phyloP scores from a whole-genome alignment of 768 basidiomycete genomes.

The Tricholoma flavovirens region DNA sequence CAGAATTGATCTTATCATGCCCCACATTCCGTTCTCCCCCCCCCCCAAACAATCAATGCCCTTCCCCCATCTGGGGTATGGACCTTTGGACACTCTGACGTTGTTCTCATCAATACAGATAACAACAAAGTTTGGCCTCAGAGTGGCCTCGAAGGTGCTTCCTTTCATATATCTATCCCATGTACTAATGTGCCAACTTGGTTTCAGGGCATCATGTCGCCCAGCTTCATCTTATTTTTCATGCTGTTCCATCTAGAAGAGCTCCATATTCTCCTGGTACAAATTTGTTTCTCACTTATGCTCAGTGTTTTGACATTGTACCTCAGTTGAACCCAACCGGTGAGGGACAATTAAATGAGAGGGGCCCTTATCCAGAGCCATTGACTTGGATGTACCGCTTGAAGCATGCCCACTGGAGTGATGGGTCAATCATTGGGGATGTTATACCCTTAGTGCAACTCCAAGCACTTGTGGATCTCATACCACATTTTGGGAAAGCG shows the following conservation, averaged over 20 bases:
- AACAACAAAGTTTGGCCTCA: no score
- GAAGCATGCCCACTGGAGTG: not conserved
- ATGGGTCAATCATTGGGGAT: conserved; percentile 4
- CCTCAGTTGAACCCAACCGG: conserved; percentile 2
- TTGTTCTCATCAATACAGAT: no score
- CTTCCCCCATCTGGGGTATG: no score
- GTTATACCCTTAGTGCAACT: conserved; percentile 5
- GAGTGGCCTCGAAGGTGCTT: not conserved
- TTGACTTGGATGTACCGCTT: conserved; percentile 3
- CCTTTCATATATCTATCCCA: not conserved
- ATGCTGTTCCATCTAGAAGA: not conserved
- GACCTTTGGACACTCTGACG: no score
- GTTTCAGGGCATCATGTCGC: conserved; percentile 1
- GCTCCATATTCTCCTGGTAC: not conserved
- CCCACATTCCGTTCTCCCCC: no score
- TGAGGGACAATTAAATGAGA: not conserved
- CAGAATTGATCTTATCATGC: no score
- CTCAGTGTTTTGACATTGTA: conserved; percentile 4
- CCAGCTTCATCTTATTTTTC: conserved; percentile 1
- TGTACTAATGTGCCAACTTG: not conserved
- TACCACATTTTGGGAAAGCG: conserved; percentile 5
- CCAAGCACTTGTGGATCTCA: conserved; percentile 5
- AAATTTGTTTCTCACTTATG: conserved; percentile 3
- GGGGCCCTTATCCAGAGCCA: conserved; percentile 3
- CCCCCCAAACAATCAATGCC: no score